Evolutionary conservation across 768 basidiomycete genomes (phyloP), one percentile per base, ranked within the genome.

Genomic region (Lyophyllum shimeji): DNA sequence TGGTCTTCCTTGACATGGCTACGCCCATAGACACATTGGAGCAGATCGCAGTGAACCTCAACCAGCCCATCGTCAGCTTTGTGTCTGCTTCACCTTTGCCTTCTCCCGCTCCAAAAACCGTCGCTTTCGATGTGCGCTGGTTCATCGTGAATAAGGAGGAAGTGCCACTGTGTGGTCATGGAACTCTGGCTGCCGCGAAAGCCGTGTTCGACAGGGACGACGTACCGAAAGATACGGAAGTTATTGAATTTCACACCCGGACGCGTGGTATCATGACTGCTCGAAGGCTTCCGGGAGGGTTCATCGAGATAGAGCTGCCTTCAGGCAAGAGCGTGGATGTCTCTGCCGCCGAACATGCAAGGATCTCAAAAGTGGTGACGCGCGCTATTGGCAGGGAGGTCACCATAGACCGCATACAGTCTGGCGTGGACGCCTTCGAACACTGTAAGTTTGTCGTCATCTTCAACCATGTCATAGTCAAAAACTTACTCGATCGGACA

Each of bases 81-180:
- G 45, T 61, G 27, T 64, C 59, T 20, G 20, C 58, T 3, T 24
- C 53, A 3, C 63, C 62, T 25, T 15, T 46, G 9, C 42, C 33
- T 37, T 50, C 29, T 8, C n/a, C 24, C 2, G 25, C 39, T 7
- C 60, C 59, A 0, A 61, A 63, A 39, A 60, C 69, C 6, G 67
- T 66, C 1, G 63, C 66, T 8, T 75, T 73, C 53, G 55, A 63
- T 18, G 69, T 82, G 31, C 73, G 76, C 44, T 81, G 69, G 66
- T 72, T 78, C 57, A 62, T 69, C 18, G 46, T 74, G 3, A 61
- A 40, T 18, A 63, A 63, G 7, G 23, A 42, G 1, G 76, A 76
- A 56, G 44, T 70, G 0, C 64, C 69, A 7, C 53, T 78, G n/a
- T 79, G 78, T 50, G 73, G 76, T n/a, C 77, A 80, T 61, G 79